phyloP scores from a whole-genome alignment of 352 stramenopile genomes.

The Phytophthora gonapodyides region DNA sequence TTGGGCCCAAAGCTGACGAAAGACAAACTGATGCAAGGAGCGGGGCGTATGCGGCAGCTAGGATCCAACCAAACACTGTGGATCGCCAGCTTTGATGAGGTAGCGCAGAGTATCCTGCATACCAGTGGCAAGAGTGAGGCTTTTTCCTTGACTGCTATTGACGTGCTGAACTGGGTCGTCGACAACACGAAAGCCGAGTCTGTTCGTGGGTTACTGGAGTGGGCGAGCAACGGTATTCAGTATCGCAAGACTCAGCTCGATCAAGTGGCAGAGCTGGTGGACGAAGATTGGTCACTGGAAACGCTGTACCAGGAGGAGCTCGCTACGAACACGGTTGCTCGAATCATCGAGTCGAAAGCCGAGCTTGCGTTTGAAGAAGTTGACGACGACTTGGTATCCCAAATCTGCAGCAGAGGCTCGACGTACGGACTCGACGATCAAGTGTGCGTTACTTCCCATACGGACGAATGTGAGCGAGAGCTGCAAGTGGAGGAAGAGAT shows the following conservation, averaged over 20 bases:
- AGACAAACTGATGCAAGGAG: conserved; percentile 94
- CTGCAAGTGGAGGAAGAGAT: conserved; percentile 50
- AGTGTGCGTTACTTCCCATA: conserved; percentile 37
- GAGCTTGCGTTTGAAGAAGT: too few species aligned
- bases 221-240: conserved; percentile 71
- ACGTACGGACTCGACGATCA: conserved; percentile 42
- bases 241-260: conserved; percentile 35
- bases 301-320: conserved; percentile 26
- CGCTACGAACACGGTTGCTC: too few species aligned
- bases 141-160: not conserved
- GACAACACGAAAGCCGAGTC: conserved; percentile 73
- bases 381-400: too few species aligned
- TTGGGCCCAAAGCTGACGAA: conserved; percentile 88
- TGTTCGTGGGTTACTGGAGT: conserved; percentile 61
- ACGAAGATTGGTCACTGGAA: conserved; percentile 48
- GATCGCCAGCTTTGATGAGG: conserved; percentile 69
- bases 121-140: conserved; percentile 7
- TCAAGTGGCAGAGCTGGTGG: conserved; percentile 23
- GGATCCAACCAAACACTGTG: conserved; percentile 70
- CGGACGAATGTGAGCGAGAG: conserved; percentile 56
- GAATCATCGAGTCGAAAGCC: too few species aligned
- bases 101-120: conserved; percentile 54
- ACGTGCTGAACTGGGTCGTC: conserved; percentile 82
- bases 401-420: conserved; percentile 11
- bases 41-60: conserved; percentile 84